phyloP scores from a whole-genome alignment of 2,329 filamentous ascomycete species.

The Penicillium sp. region DNA sequence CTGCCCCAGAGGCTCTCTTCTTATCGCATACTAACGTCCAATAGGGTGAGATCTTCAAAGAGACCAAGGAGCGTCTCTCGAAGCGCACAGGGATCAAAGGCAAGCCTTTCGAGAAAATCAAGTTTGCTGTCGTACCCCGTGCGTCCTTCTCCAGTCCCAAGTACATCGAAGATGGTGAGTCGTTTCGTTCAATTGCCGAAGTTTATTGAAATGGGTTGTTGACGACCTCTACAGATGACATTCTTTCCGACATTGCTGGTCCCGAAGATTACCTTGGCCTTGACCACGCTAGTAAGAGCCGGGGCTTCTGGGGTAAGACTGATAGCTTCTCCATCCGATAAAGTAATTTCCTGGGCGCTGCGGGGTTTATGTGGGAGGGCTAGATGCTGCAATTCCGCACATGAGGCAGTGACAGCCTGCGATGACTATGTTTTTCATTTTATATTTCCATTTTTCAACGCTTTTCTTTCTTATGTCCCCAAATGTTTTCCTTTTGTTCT shows the following conservation, averaged over 20 bases:
- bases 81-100: conserved; percentile 93
- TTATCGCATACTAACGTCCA: conserved; percentile 15
- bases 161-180: conserved; percentile 84
- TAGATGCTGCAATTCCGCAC: conserved; percentile 19
- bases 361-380: conserved; percentile 20
- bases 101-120: conserved; percentile 98
- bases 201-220: neutral
- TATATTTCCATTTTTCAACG: conserved; percentile 1
- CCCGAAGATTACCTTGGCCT: conserved; percentile 71
- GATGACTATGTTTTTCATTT: conserved; percentile 15
- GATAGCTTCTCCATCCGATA: conserved; percentile 65
- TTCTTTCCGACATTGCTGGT: conserved; percentile 59
- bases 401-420: conserved; percentile 21
- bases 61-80: conserved; percentile 92
- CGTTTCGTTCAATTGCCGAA: neutral
- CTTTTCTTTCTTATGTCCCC: conserved; percentile 1
- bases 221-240: conserved; percentile 39
- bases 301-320: conserved; percentile 58
- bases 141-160: conserved; percentile 70
- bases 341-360: conserved; percentile 23
- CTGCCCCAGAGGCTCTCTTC: neutral
- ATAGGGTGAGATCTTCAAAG: conserved; percentile 78
- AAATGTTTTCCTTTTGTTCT: conserved; percentile 1
- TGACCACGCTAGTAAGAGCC: conserved; percentile 62
- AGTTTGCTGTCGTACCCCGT: conserved; percentile 79